A percentile compares a stretch with the other conserved stretches of the same genome.
Evolutionary conservation across 1,139 yeast genomes (phyloP).

Genomic region (Scheffersomyces illinoinensis): DNA sequence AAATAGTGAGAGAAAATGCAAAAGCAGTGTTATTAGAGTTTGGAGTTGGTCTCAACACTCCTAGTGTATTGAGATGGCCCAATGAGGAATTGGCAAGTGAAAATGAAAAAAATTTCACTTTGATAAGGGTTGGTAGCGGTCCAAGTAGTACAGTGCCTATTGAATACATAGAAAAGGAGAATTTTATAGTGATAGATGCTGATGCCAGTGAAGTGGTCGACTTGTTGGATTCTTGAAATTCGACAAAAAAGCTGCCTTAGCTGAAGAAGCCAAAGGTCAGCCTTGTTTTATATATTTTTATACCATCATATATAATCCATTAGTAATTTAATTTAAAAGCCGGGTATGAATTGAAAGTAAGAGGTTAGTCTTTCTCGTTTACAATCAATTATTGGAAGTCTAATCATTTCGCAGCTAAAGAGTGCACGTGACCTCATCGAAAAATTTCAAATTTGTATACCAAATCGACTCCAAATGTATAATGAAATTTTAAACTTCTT

Average conservation of each 20-base stretch:
- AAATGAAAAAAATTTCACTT: background rate
- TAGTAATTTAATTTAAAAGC: no score
- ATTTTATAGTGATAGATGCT: background rate
- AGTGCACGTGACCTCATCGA: background rate
- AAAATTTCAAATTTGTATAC: background rate
- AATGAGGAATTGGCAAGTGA: background rate
- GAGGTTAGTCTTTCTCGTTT: no score
- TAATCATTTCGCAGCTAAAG: background rate
- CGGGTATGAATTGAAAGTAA: no score
- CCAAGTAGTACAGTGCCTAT: background rate
- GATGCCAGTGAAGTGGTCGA: background rate
- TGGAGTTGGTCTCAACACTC: conserved; percentile 1
- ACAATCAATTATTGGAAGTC: no score
- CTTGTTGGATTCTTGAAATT: background rate
- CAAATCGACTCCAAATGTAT: background rate
- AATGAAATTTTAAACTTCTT: background rate
- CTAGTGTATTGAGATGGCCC: background rate
- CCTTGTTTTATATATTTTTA: no score
- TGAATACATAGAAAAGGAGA: background rate
- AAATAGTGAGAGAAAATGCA: background rate
- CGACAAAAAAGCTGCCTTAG: no score
- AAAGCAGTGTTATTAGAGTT: background rate
- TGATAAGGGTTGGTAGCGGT: background rate
- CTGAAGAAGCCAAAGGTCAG: no score
- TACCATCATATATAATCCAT: background rate